Conservation (phyloP, 2,329 filamentous ascomycete genomes). For the Grosmannia clavigera region DNA sequence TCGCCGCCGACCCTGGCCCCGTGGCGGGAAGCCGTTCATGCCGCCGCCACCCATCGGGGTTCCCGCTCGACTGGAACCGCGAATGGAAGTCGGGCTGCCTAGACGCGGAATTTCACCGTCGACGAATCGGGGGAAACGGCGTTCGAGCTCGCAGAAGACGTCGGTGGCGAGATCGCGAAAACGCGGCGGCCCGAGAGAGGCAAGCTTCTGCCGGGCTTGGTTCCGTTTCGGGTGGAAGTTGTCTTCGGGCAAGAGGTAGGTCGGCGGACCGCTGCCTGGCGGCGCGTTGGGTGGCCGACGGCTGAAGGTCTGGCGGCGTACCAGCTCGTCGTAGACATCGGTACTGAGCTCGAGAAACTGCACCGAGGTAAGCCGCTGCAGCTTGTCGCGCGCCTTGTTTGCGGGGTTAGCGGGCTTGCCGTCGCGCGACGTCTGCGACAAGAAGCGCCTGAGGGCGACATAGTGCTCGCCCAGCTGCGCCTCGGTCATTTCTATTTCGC, state of each 20-base stretch:
- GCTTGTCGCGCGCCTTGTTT: conserved; percentile 88
- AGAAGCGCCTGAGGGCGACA: conserved; percentile 60
- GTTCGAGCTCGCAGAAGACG: conserved; percentile 88
- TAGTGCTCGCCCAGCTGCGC: conserved; percentile 68
- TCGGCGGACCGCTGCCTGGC: conserved; percentile 43
- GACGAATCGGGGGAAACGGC: conserved; percentile 73
- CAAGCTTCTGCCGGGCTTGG: conserved; percentile 90
- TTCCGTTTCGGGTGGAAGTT: conserved; percentile 95
- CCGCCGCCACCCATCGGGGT: conserved; percentile 43
- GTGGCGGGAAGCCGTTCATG: conserved; percentile 26
- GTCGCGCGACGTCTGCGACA: conserved; percentile 58
- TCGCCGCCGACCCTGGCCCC: conserved; percentile 39
- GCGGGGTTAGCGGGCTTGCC: conserved; percentile 62
- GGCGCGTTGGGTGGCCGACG: conserved; percentile 39
- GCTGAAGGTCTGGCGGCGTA: conserved; percentile 65
- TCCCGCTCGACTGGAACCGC: conserved; percentile 43
- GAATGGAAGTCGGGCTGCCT: conserved; percentile 55
- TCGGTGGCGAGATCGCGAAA: conserved; percentile 91
- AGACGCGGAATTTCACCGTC: conserved; percentile 55
- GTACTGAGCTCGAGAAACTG: conserved; percentile 97
- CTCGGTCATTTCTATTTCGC: conserved; percentile 46
- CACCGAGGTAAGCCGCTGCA: conserved; percentile 75
- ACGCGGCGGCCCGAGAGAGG: conserved; percentile 71
- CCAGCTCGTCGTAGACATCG: conserved; percentile 90
- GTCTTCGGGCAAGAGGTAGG: conserved; percentile 70